A percentile compares a stretch with the other conserved stretches of the same genome.
Conservation (phyloP, 441 rosid genomes). For the Euphorbia corollata region DNA sequence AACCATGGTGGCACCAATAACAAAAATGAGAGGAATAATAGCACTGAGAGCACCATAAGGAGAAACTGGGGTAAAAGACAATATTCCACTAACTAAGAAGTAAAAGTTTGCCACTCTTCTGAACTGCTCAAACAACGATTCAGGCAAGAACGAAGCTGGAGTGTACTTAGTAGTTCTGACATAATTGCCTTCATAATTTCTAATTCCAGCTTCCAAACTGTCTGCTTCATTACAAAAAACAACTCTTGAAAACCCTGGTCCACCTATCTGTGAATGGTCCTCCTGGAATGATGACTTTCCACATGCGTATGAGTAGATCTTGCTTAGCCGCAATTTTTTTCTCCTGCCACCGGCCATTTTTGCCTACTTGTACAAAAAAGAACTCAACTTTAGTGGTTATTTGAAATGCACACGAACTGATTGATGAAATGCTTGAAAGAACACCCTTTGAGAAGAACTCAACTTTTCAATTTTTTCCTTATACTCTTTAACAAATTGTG, state of each 20-base stretch:
- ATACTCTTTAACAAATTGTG: not conserved
- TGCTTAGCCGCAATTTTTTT: slow-evolving; percentile 47
- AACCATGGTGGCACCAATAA: slow-evolving; percentile 72
- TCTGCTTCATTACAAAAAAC: slow-evolving; percentile 79
- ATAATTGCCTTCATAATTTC: slow-evolving; percentile 47
- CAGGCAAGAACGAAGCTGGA: slow-evolving; percentile 64
- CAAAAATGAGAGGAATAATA: slow-evolving; percentile 64
- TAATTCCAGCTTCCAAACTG: slow-evolving; percentile 41
- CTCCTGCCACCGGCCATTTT: slow-evolving; percentile 41
- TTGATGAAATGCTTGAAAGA: not conserved
- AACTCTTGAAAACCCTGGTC: slow-evolving; percentile 86
- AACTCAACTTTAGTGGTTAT: not conserved
- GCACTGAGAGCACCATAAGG: slow-evolving; percentile 75
- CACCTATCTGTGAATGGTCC: slow-evolving; percentile 76
- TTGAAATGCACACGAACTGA: not conserved
- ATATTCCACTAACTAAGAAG: slow-evolving; percentile 66
- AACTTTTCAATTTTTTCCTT: not conserved
- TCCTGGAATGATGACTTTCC: slow-evolving; percentile 58
- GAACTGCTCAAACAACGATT: slow-evolving; percentile 89
- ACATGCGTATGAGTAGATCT: slow-evolving; percentile 53
- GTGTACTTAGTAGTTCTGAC: slow-evolving; percentile 81
- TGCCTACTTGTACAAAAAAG: not conserved
- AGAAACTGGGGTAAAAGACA: slow-evolving; percentile 68
- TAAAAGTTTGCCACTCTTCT: slow-evolving; percentile 87
- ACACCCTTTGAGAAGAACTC: not conserved